A percentile compares a stretch with the other conserved stretches of the same genome.
phyloP scores from a whole-genome alignment of 805 yeast genomes.

The Candida golubevii region DNA sequence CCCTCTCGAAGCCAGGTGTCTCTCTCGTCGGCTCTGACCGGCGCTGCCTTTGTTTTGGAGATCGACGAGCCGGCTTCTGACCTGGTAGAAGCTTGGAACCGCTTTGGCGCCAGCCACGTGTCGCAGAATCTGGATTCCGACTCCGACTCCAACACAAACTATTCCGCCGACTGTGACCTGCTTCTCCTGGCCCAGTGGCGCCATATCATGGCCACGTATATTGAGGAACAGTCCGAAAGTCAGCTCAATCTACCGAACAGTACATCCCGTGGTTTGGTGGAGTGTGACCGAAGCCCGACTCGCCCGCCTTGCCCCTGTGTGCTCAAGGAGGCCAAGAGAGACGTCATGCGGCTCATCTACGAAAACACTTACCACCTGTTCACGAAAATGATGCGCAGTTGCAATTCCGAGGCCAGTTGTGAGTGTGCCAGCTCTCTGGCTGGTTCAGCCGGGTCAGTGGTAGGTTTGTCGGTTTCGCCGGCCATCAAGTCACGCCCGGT shows the following conservation, averaged over 20 bases:
- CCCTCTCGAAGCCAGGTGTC: slow-evolving; percentile 8
- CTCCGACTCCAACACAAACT: background rate
- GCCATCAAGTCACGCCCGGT: no score
- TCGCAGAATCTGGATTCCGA: slow-evolving; percentile 11
- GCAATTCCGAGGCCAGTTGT: background rate
- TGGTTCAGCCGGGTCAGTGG: no score
- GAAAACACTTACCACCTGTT: slow-evolving; percentile 30
- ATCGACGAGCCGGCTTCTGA: slow-evolving; percentile 20
- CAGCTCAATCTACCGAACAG: slow-evolving; percentile 48
- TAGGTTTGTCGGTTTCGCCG: no score
- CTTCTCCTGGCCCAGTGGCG: slow-evolving; percentile 29
- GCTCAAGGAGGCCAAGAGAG: slow-evolving; percentile 27
- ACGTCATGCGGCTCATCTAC: slow-evolving; percentile 29
- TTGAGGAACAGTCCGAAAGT: slow-evolving; percentile 38
- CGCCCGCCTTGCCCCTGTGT: slow-evolving; percentile 26
- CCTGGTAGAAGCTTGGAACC: slow-evolving; percentile 18
- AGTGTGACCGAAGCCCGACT: background rate
- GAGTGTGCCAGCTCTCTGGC: background rate
- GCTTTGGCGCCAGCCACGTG: slow-evolving; percentile 11
- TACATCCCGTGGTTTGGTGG: slow-evolving; percentile 25
- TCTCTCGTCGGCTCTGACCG: slow-evolving; percentile 1
- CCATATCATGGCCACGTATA: slow-evolving; percentile 37
- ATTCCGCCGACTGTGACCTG: background rate
- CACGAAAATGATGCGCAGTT: slow-evolving; percentile 1
- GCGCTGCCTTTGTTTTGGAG: slow-evolving; percentile 18